Base-by-base conservation (phyloP, 441 rosid genomes). In the Bruguiera hainesii region DNA sequence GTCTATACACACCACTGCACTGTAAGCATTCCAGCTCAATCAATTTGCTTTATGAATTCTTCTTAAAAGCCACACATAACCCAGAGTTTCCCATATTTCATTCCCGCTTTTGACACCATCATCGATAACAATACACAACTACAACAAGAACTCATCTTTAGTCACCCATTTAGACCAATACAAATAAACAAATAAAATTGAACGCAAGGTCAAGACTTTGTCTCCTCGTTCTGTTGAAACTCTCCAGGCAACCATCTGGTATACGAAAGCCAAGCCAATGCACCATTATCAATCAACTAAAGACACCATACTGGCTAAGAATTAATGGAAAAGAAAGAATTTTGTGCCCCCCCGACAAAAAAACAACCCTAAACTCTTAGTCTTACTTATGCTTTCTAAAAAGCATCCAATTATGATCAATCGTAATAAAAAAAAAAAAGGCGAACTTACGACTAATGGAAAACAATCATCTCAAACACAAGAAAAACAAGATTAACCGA, bases 401-500 rank as follows among this genome's bases (percentile, higher is more conserved):
- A 51, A 15, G 2, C n/a, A 29, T 16, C 30, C 66, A 28, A 51
- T 61, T 60, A 11, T 3, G 1, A 39, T 39, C 16, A 37, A 37
- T 37, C 46, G 10, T 42, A 42, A 42, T 42, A 33, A 33, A 33
- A 11, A 10, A 56, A 15, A 6, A 30, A 11, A 7, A 51, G 42
- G n/a, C 48, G 26, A 26, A 26, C 26, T 26, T 42, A 10, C 51
- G 26, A 21, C n/a, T 10, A 30, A 48, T 1, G 0, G 7, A 16
- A 52, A 63, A 42, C 1, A 53, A 21, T 26, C 19, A 28, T 5
- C 23, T 11, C 20, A 48, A 21, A 3, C n/a, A 33, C 11, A 49
- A 51, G 19, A 52, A 62, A 63, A 56, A 51, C 13, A 52, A 48
- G 31, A 28, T 63, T 57, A 74, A 80, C 29, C 15, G 15, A 79